Evolutionary conservation across 306 rosid genomes (phyloP), one percentile per base, ranked within the genome.

Genomic region (Quercus agrifolia): DNA sequence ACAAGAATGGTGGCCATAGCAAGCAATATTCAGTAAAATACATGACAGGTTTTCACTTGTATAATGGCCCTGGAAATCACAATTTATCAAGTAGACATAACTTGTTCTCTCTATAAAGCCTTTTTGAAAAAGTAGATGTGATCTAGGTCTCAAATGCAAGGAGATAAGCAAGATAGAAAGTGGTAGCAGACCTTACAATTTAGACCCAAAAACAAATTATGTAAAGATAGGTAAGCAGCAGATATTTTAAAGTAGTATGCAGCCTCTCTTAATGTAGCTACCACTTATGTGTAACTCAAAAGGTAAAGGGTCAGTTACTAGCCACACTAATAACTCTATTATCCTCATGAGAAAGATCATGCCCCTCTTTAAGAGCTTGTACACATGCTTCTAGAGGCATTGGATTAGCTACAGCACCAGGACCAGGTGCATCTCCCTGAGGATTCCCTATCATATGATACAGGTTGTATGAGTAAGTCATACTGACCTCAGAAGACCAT

Each of bases 401-500:
- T 28, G 10, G 70, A 63, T 63, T 63, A 27, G n/a, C 20, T 63
- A 14, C n/a, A 15, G 7, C 12, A 63, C 70, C 10, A 4, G 41
- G 41, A 63, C 41, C 11, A 2, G 41, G 41, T 4, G 33, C 31
- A 61, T 61, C 25, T 61, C 4, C 66, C n/a, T n/a, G n/a, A n/a
- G n/a, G n/a, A n/a, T n/a, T n/a, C n/a, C n/a, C n/a, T n/a, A n/a
- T n/a, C 64, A 58, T 33, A 63, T 33, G 31, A 23, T 49, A 79
- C 56, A 76, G 76, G 58, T 74, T 70, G 51, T 17, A 81, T 70
- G 74, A 78, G 74, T 72, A 82, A 52, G 76, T 62, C 75, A 75
- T 30, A 73, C 77, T 74, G 80, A 92, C 99, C 97, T 93, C 99
- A 70, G 90, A 76, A 82, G 98, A 90, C 99, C 99, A 96, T 84